A percentile compares a stretch with the other conserved stretches of the same genome.
Conservation (phyloP, 192 early-diverging fungal genomes). For the Backusella circina region DNA sequence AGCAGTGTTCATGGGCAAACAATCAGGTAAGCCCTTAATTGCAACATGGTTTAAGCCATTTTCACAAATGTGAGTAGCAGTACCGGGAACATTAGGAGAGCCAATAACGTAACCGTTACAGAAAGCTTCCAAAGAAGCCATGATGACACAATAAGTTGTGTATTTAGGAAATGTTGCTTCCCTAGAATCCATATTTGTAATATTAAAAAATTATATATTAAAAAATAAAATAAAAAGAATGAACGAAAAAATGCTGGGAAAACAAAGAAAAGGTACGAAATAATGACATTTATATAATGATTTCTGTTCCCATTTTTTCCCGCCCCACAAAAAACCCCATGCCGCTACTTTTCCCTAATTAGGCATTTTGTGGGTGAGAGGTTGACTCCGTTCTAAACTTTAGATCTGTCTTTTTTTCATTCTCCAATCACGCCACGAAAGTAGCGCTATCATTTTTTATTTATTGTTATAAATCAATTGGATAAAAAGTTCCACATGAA, state of each 20-base stretch:
- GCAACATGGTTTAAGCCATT: neutral
- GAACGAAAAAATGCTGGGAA: neutral
- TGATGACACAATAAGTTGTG: conserved; percentile 37
- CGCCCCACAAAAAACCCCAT: neutral
- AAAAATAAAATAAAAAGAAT: no score
- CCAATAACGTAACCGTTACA: conserved; percentile 43
- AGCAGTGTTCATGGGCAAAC: conserved; percentile 30
- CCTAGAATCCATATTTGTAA: conserved; percentile 32
- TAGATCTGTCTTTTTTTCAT: neutral
- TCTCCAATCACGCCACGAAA: neutral
- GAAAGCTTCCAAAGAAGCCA: conserved; percentile 36
- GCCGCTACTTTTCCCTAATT: neutral
- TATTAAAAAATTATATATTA: neutral
- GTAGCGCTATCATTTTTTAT: neutral
- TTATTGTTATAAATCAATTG: neutral
- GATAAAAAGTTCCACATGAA: conserved; percentile 37
- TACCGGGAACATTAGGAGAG: conserved; percentile 42
- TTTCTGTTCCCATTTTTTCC: neutral
- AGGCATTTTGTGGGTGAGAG: neutral
- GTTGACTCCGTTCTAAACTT: neutral
- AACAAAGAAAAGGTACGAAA: neutral
- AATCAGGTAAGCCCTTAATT: conserved; percentile 15
- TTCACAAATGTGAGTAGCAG: conserved; percentile 24
- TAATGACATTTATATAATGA: neutral
- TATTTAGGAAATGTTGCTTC: conserved; percentile 33